Evolutionary conservation across 441 rosid species (phyloP), one percentile per base, ranked within the genome.

Genomic region (Viola pubescens): DNA sequence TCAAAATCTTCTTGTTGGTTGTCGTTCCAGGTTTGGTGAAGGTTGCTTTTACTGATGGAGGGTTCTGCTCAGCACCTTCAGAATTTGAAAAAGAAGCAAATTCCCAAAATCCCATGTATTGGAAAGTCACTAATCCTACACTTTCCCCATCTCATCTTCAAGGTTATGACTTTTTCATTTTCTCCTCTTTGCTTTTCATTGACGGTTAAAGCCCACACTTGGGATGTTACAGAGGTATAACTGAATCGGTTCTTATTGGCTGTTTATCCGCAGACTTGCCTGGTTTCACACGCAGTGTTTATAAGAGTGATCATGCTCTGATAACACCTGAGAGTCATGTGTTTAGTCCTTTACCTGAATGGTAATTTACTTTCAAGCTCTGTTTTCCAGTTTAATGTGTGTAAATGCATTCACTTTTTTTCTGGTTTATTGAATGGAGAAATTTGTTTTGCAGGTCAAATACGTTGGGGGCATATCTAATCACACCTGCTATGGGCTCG

Each of bases 271-370:
- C 81, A 86, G 97, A 92, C 75, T 77, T 92, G 76, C 97, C 98
- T 0, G 98, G 97, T 34, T 87, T 84, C 74, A 86, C 95, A 52
- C 73, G 96, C 67, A 91, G 98, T 65, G 88, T 84, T 54, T 86
- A 84, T 75, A 81, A 73, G 58, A 73, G 53, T 12, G 95, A 86
- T 63, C 95, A 88, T 79, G 96, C 96, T 56, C 74, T 91, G 44
- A 72, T 88, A 67, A 81, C 96, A 19, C 96, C 88, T 1, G 98
- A 91, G 73, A 86, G 97, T 79, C 97, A 92, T 74, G 97, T 92
- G 5, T 84, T 78, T 76, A 79, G 97, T 75, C 88, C 94, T 68
- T 69, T 92, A 73, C 90, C 85, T 45, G 86, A 82, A 42, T 92
- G 97, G 98, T 89, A 82, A 12, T 58, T 62, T 47, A 9, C 26